Evolutionary conservation across 2,329 filamentous ascomycete species (phyloP), one percentile per base, ranked within the genome.

Genomic region (Beauveria rudraprayagi): DNA sequence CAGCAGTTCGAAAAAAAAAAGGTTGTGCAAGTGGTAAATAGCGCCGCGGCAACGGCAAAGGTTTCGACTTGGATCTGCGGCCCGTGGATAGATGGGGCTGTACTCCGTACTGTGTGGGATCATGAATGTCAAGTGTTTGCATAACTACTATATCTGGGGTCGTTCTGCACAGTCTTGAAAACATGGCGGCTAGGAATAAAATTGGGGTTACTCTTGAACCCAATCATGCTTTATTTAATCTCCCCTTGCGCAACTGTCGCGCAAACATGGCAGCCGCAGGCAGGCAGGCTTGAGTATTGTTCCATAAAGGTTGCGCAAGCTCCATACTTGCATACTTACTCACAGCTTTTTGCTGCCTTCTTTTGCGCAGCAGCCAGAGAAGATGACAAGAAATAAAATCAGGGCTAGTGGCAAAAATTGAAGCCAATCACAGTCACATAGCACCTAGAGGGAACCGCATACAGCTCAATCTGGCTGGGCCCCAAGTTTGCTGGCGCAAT

Each of bases 51-150:
- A 58, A 56, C 51, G n/a, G 60, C 62, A 58, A 56, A 43, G n/a
- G 46, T 40, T 24, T 62, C 53, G 62, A 60, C 61, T 64, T 64
- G 63, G 63, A 63, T 64, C 63, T 62, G 64, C 63, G 34, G 9
- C 51, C 51, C 37, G 19, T 54, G 16, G 51, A 3, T 26, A 22
- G 51, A 22, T 11, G 22, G 48, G 51, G 51, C 51, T 41, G 34
- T 41, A 34, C 51, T 41, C 51, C 28, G 34, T 41, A 34, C 51
- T 41, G 34, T 41, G 34, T 40, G 51, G n/a, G 50, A 52, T 22
- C 30, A 28, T 16, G 22, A 37, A 11, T 37, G 34, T 37, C 34
- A 37, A 14, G 34, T 14, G 24, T 17, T 51, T 51, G 50, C n/a
- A 52, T 14, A 19, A 19, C 30, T n/a, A 16, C 19, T 52, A 37